phyloP scores from a whole-genome alignment of 768 basidiomycete species.

The Cytidiella melzeri region DNA sequence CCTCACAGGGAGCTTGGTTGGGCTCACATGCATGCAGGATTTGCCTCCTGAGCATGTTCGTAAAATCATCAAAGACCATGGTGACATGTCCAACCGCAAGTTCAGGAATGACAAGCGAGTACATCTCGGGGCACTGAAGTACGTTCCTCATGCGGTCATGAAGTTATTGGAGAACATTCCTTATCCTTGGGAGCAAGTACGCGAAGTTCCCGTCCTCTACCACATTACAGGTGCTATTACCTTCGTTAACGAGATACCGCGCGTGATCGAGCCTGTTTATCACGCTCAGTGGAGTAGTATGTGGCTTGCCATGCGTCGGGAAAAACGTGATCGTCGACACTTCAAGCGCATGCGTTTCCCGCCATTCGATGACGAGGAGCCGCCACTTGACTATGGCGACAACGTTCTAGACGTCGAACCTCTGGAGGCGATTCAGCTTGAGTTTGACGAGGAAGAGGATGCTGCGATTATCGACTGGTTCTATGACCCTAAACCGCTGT shows the following conservation, averaged over 20 bases:
- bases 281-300: slow-evolving; percentile 99
- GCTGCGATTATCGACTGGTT: slow-evolving; percentile 94
- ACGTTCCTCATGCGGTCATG: slow-evolving; percentile 99
- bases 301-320: slow-evolving; percentile 99
- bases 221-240: slow-evolving; percentile 99
- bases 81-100: slow-evolving; percentile 99
- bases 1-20: neutral
- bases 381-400: slow-evolving; percentile 97
- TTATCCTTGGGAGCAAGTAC: slow-evolving; percentile 98
- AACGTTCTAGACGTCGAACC: slow-evolving; percentile 98
- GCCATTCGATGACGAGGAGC: slow-evolving; percentile 98
- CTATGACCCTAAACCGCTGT: slow-evolving; percentile 92
- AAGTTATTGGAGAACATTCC: slow-evolving; percentile 99
- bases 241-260: slow-evolving; percentile 97
- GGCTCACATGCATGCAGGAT: slow-evolving; percentile 45
- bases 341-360: slow-evolving; percentile 99
- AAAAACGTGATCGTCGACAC: slow-evolving; percentile 96
- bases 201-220: slow-evolving; percentile 97
- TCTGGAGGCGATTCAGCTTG: slow-evolving; percentile 94
- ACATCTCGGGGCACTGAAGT: slow-evolving; percentile 95
- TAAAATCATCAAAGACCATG: slow-evolving; percentile 99
- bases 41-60: slow-evolving; percentile 96
- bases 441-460: slow-evolving; percentile 91
- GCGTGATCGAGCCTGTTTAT: slow-evolving; percentile 94
- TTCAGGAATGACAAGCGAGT: slow-evolving; percentile 99